Evolutionary conservation across 2,329 filamentous ascomycete species (phyloP), one percentile per base, ranked within the genome.

Genomic region (Periglandula ipomoeae): DNA sequence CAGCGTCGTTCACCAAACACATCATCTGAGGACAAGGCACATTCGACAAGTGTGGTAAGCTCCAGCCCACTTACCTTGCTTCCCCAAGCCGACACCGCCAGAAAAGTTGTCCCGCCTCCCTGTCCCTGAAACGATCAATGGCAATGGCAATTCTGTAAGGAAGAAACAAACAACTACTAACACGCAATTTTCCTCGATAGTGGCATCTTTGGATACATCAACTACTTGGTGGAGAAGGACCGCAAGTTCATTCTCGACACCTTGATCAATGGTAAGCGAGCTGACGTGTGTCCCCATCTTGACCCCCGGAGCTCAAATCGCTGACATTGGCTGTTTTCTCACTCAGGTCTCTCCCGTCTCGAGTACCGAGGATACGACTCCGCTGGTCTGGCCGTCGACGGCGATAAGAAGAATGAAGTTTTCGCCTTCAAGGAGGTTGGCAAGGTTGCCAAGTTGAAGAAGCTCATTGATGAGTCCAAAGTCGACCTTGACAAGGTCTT

Each of bases 311-410:
- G 5, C 11, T 3, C 9, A 32, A 4, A 8, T 23, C 42, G 50
- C 51, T 57, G 55, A 54, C 52, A 49, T 45, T 48, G 51, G 5
- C 45, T 52, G 51, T 45, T 47, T 49, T 44, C 46, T 44, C 52
- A 51, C 51, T 54, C 65, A 95, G 90, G 91, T 65, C 86, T 97
- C 52, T 86, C 89, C 52, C 86, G 93, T 68, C 86, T 98, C 62
- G 93, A 98, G 74, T 98, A 98, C 77, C 87, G 93, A 70, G 93
- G 93, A 60, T 98, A 98, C 71, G 93, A 98, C 71, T 97, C 93
- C 56, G 91, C 93, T 54, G 93, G 93, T 75, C 79, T 98, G 56
- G 91, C 91, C 58, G 74, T 98, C 61, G 93, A 98, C 68, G 93
- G 93, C 55, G 87, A 98, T 79, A 97, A 96, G 83, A 95, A 93